These are phyloP conservation scores for Tricholoma sp. DNA, from an alignment of 768 basidiomycete genomes.

Conservation along the genomic window DNA sequence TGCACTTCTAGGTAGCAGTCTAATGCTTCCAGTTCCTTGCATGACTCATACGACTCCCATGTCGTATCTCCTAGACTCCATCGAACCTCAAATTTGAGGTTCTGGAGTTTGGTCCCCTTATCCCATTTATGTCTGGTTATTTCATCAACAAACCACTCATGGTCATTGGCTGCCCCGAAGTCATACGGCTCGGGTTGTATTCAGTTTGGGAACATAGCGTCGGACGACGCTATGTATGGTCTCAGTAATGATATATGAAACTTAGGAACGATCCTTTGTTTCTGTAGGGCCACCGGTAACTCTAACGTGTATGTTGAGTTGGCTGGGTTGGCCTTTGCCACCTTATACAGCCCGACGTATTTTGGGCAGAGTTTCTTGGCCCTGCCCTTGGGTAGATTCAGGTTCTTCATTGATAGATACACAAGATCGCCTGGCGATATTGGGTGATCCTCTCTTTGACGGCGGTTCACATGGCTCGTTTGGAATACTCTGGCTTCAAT, in stretches of 20 bases:
- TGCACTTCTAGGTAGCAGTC: too few species aligned
- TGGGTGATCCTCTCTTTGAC: conserved; percentile 19
- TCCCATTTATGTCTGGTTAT: too few species aligned
- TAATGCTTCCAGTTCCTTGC: conserved; percentile 23
- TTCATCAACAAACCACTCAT: conserved; percentile 37
- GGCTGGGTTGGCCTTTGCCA: conserved; percentile 13
- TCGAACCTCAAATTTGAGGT: conserved; percentile 21
- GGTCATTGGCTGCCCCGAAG: conserved; percentile 24
- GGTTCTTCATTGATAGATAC: too few species aligned
- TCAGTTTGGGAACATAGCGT: conserved; percentile 2
- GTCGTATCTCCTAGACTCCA: conserved; percentile 29
- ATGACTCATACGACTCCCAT: conserved; percentile 22
- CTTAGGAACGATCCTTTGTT: too few species aligned
- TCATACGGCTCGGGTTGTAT: conserved; percentile 26
- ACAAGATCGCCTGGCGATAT: too few species aligned
- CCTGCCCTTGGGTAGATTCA: too few species aligned
- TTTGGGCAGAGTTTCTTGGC: conserved; percentile 29
- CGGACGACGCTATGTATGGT: too few species aligned
- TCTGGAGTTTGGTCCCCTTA: too few species aligned
- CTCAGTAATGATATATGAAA: too few species aligned
- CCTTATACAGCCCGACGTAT: conserved; percentile 32
- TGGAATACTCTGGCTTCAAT: conserved; percentile 21
- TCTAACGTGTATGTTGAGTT: conserved; percentile 22
- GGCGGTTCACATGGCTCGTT: conserved; percentile 22
- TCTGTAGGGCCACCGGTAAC: too few species aligned